These are phyloP conservation scores for Cladorrhinum sp. DNA, from an alignment of 2,329 filamentous ascomycete genomes.

Conservation along the genomic window DNA sequence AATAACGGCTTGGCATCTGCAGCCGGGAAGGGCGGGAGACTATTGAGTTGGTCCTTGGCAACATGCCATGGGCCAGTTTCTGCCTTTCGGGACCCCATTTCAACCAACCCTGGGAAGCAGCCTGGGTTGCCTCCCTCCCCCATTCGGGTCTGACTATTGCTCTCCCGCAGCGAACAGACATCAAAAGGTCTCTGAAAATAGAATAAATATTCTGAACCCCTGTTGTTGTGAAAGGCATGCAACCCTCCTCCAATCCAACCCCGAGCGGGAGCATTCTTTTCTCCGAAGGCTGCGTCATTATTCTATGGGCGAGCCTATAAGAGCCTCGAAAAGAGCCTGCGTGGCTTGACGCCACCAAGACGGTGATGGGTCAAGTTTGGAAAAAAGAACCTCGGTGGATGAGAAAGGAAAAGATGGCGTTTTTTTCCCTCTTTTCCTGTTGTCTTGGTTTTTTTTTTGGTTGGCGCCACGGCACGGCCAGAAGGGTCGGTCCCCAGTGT, in stretches of 20 bases:
- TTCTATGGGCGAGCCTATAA: neutral
- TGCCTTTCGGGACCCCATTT: no score
- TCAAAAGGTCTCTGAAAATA: neutral
- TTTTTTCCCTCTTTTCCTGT: no score
- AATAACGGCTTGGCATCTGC: neutral
- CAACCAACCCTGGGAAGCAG: no score
- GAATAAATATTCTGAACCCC: neutral
- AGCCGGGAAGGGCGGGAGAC: neutral
- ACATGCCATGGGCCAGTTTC: neutral
- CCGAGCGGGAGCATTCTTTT: neutral
- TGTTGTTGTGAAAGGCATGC: no score
- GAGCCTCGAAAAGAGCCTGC: neutral
- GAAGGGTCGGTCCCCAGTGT: slow-evolving; percentile 1
- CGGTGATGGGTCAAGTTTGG: neutral
- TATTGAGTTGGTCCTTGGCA: slow-evolving; percentile 3
- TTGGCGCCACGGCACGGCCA: slow-evolving; percentile 2
- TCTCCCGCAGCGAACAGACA: neutral
- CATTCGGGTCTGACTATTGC: neutral
- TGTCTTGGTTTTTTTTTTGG: neutral
- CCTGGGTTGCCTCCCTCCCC: neutral
- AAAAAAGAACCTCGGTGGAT: neutral
- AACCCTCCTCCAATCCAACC: neutral
- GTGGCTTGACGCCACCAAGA: slow-evolving; percentile 6
- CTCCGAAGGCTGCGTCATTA: slow-evolving; percentile 5
- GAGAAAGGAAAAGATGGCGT: neutral